Percentiles rank a stretch among this genome's conserved stretches.
Conservation (phyloP, 352 stramenopile genomes). For the Pythium aphanidermatum region DNA sequence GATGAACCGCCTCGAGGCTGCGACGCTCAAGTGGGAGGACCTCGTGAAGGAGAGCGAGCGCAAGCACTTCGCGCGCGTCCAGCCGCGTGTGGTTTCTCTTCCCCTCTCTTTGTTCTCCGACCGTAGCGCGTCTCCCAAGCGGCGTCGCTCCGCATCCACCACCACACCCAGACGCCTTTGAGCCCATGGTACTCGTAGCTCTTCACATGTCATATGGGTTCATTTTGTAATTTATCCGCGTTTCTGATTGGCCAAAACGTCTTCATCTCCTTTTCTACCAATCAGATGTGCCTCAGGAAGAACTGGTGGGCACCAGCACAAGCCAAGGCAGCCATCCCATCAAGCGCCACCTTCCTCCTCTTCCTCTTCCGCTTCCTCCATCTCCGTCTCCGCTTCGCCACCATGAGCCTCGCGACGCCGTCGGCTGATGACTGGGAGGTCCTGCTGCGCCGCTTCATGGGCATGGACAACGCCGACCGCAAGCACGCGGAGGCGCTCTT, state of each 20-base stretch:
- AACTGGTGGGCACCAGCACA: conserved; percentile 17
- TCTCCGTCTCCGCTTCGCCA: not conserved
- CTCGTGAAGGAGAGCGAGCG: conserved; percentile 31
- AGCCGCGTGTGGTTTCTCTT: conserved; percentile 23
- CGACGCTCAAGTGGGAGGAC: conserved; percentile 34
- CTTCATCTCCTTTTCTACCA: conserved; percentile 14
- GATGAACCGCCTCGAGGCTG: conserved; percentile 21
- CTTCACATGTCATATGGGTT: conserved; percentile 15
- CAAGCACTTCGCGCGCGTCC: conserved; percentile 23
- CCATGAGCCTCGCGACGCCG: conserved; percentile 18
- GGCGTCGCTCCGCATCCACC: not conserved
- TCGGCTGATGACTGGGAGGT: conserved; percentile 43
- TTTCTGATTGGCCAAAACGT: conserved; percentile 20
- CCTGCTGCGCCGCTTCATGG: conserved; percentile 68
- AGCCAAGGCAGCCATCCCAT: conserved; percentile 16
- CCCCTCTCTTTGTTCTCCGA: conserved; percentile 16
- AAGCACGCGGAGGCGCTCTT: conserved; percentile 64
- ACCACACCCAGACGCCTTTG: not conserved
- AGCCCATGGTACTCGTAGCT: not conserved
- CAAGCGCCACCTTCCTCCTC: not conserved
- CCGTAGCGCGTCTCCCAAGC: no score
- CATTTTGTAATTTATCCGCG: conserved; percentile 6
- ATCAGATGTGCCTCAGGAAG: conserved; percentile 12
- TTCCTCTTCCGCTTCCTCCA: not conserved
- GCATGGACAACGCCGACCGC: conserved; percentile 62